Base-by-base conservation (phyloP, 495 filamentous ascomycete species). In the Friedmanniomyces endolithicus region DNA sequence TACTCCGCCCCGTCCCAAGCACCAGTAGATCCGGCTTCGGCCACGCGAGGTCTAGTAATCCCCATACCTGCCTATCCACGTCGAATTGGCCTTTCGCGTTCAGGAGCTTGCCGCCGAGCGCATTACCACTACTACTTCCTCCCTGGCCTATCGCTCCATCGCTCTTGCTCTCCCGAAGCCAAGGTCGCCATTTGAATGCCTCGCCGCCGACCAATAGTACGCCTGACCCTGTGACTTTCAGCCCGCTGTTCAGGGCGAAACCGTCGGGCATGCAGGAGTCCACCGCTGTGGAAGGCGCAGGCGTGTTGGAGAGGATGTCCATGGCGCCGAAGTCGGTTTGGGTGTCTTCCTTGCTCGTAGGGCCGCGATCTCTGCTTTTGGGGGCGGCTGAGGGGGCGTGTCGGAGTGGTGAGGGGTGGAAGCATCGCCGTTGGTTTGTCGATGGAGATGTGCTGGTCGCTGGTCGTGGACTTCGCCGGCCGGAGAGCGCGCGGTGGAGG, bases 1-100 rank as follows among this genome's bases (percentile, higher is more conserved):
- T 85, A 16, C 74, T 71, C 4, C 74, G 75, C n/a, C 92, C 92
- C 16, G 92, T 73, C 0, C 94, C 92, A 19, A 99, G 64, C 56
- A 99, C 86, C 31, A 98, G 69, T 20, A 98, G 69, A 74, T 98
- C 92, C 63, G 92, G 92, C 67, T 92, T 84, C 56, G 92, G 92
- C 86, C 86, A 95, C 24, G 95, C 74, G 58, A 89, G 41, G 35
- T 78, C 78, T 67, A 98, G 69, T 48, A 95, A 41, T 0, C 86
- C 89, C 76, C 88, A 94, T 31, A 72, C 83, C 59, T 83, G 83
- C 44, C 72, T 65, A 6, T 73, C 71, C 7, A 90, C 74, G 62
- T 94, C 87, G 78, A 86, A 90, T 64, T 89, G 82, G 9, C 90
- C 88, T 68, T 81, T 86, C 22, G 64, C 64, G 68, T 94, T 94